These are phyloP conservation scores for Evernia prunastri DNA, from an alignment of 495 filamentous ascomycete species.

Conservation along the genomic window DNA sequence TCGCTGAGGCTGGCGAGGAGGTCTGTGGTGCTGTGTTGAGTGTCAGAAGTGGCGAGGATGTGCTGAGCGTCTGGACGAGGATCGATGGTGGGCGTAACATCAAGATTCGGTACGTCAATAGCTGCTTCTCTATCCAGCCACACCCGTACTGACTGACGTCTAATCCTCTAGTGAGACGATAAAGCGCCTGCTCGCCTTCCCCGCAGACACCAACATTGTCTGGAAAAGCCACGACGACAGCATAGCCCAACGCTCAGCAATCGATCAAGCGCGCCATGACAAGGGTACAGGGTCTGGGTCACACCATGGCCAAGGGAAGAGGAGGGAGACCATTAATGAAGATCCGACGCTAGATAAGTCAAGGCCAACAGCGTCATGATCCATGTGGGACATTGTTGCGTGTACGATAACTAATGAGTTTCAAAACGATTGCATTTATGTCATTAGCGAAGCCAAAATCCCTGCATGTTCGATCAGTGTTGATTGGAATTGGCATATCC, in stretches of 20 bases:
- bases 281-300: conserved; percentile 50
- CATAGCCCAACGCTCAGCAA: conserved; percentile 72
- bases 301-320: conserved; percentile 41
- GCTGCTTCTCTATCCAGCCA: conserved; percentile 6
- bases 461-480: conserved; percentile 13
- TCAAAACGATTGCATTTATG: conserved; percentile 19
- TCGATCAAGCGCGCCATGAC: conserved; percentile 76
- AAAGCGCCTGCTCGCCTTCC: conserved; percentile 78
- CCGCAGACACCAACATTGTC: conserved; percentile 79
- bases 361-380: conserved; percentile 30
- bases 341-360: conserved; percentile 42
- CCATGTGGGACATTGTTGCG: neutral
- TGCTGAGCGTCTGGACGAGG: conserved; percentile 94
- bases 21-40: conserved; percentile 92
- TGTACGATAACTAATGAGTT: conserved; percentile 28
- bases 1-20: conserved; percentile 87
- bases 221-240: conserved; percentile 88
- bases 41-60: conserved; percentile 91
- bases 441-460: conserved; percentile 22
- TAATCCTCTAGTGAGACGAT: conserved; percentile 68
- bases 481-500: conserved; percentile 3
- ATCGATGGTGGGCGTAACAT: conserved; percentile 87
- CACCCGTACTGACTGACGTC: conserved; percentile 11
- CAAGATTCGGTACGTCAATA: conserved; percentile 74
- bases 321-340: conserved; percentile 41